Evolutionary conservation across 352 stramenopile species (phyloP), one percentile per base, ranked within the genome.

Genomic region (Phytophthora quininea): DNA sequence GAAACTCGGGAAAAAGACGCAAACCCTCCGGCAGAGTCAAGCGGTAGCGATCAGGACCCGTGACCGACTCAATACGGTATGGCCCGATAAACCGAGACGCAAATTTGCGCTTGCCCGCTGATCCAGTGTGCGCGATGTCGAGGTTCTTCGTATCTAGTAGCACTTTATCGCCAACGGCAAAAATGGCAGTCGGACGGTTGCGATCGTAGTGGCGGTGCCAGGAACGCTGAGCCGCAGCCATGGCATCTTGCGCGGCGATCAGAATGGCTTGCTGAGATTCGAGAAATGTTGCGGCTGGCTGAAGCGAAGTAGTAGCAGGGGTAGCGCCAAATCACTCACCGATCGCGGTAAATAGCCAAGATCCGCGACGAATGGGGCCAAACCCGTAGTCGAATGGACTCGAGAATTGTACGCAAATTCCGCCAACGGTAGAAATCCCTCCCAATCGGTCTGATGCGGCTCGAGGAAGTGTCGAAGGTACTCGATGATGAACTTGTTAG

Each of bases 371-470:
- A 67, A 56, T 4, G 40, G 42, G 1, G 59, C 12, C 8, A 67
- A 6, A 15, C 51, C 51, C n/a, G n/a, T 61, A 30, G 42, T 42
- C 2, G 51, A 67, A 54, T 61, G 35, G 8, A 27, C 42, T 3
- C 43, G 31, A 24, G 51, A 49, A n/a, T 61, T 67, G 12, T 67
- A 67, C 0, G 59, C 42, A 30, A 67, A 61, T 8, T 61, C 59
- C 1, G 11, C 9, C 31, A 67, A 4, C 10, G 51, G 51, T 0
- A 67, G 27, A 37, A 60, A 51, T 3, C 2, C 1, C 0, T 69
- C 38, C 27, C 53, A 63, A 42, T 69, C 27, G 3, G 37, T 48
- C 14, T 65, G 38, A n/a, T 40, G 31, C 2, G 58, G 48, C 19
- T 46, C 38, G 45, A 68, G 33, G 11, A 54, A 58, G 6, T 62